phyloP scores from a whole-genome alignment of 441 rosid genomes.

The Gossypium lobatum region DNA sequence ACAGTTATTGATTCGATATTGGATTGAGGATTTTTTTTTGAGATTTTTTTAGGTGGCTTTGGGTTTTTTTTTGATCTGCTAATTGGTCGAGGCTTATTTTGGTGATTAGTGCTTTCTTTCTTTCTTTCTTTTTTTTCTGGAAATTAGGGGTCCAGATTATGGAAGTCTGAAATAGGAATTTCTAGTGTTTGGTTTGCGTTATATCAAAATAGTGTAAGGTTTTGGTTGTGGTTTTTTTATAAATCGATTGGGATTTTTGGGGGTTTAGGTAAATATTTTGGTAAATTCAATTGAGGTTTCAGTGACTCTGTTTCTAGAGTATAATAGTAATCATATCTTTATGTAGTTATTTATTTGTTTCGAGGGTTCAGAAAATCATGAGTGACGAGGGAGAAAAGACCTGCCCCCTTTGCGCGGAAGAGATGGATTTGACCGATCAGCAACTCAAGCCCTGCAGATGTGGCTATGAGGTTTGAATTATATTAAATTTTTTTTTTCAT shows the following conservation, averaged over 20 bases:
- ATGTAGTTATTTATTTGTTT: background rate
- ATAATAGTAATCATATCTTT: background rate
- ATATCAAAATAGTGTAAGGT: background rate
- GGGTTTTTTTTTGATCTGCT: background rate
- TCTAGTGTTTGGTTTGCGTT: conserved; percentile 18
- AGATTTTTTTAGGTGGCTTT: background rate
- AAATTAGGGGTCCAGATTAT: background rate
- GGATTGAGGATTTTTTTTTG: background rate
- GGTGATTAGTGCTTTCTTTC: background rate
- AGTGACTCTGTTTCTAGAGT: background rate
- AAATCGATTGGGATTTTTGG: conserved; percentile 2
- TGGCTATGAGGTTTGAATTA: conserved; percentile 67
- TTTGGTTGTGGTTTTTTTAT: background rate
- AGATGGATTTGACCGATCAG: conserved; percentile 98
- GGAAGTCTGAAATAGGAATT: conserved; percentile 2
- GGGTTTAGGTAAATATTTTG: conserved; percentile 2
- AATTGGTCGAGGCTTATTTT: background rate
- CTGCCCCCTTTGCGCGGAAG: conserved; percentile 90
- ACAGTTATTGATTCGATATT: conserved; percentile 6
- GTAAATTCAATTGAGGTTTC: background rate
- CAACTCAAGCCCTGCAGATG: conserved; percentile 96
- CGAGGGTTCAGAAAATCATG: conserved; percentile 47
- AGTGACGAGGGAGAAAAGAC: conserved; percentile 84
- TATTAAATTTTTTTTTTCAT: background rate
- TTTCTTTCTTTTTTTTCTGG: background rate